Evolutionary conservation across 2,329 filamentous ascomycete genomes (phyloP).

Genomic region (Pseudocercospora fijiensis): DNA sequence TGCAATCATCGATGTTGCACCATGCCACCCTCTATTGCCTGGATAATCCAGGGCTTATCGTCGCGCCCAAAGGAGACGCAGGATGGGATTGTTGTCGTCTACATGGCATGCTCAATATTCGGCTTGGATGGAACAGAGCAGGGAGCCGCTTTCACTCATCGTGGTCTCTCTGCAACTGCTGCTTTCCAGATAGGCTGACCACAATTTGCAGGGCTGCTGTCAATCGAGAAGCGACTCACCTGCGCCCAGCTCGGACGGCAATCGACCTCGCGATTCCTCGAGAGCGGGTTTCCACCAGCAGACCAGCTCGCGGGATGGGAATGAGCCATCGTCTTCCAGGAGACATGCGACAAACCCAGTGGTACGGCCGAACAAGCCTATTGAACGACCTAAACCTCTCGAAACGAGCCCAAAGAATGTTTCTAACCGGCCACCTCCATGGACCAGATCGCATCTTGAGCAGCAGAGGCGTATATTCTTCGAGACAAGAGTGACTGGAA

Average conservation of each 20-base stretch:
- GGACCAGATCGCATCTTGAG: slow-evolving; percentile 68
- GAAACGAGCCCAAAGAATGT: slow-evolving; percentile 24
- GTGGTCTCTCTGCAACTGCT: not conserved
- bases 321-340: slow-evolving; percentile 5
- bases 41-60: not conserved
- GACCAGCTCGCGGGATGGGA: slow-evolving; percentile 3
- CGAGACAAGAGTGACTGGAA: slow-evolving; percentile 79
- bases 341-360: slow-evolving; percentile 8
- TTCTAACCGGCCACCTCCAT: slow-evolving; percentile 43
- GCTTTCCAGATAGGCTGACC: slow-evolving; percentile 6
- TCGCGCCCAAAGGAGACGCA: not conserved
- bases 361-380: slow-evolving; percentile 31
- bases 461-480: slow-evolving; percentile 81
- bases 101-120: not conserved
- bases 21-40: not conserved
- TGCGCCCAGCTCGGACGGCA: not conserved
- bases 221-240: slow-evolving; percentile 19
- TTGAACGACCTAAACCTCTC: slow-evolving; percentile 30
- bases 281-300: slow-evolving; percentile 9
- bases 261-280: slow-evolving; percentile 14
- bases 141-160: not conserved
- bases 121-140: not conserved
- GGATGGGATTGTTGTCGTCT: not conserved
- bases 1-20: not conserved
- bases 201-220: slow-evolving; percentile 15